Percentiles rank a stretch among this genome's conserved stretches.
phyloP scores from a whole-genome alignment of 1,284 basidiomycete species.

The Vanrija humicola region DNA sequence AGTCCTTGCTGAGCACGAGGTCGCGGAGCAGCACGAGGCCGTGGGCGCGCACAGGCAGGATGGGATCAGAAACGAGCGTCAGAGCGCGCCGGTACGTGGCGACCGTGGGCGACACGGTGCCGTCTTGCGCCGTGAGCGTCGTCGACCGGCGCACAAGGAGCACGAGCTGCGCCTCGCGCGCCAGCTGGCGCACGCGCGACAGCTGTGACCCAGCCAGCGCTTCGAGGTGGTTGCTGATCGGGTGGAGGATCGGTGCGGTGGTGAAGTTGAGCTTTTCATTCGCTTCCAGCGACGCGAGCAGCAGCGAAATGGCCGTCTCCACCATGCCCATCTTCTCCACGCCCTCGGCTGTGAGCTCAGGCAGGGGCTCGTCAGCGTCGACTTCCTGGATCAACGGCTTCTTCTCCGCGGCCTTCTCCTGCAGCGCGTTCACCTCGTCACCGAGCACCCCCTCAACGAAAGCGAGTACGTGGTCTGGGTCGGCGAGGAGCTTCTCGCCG shows the following conservation, averaged over 20 bases:
- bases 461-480: slow-evolving; percentile 64
- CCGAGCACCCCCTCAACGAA: slow-evolving; percentile 70
- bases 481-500: slow-evolving; percentile 63
- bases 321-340: slow-evolving; percentile 53
- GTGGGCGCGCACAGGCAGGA: slow-evolving; percentile 92
- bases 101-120: slow-evolving; percentile 49
- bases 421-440: slow-evolving; percentile 17
- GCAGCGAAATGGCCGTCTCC: slow-evolving; percentile 68
- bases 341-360: slow-evolving; percentile 32
- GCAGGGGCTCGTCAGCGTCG: slow-evolving; percentile 14
- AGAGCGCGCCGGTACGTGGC: slow-evolving; percentile 81
- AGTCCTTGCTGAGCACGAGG: slow-evolving; percentile 55
- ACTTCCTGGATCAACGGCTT: slow-evolving; percentile 20
- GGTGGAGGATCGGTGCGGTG: slow-evolving; percentile 61
- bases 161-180: slow-evolving; percentile 57
- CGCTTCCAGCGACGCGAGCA: slow-evolving; percentile 81
- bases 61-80: slow-evolving; percentile 81
- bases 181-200: slow-evolving; percentile 57
- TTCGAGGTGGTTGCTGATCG: slow-evolving; percentile 67
- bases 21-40: slow-evolving; percentile 78
- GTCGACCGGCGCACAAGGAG: slow-evolving; percentile 24
- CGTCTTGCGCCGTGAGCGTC: slow-evolving; percentile 20
- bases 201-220: slow-evolving; percentile 53
- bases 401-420: background rate
- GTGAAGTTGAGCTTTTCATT: slow-evolving; percentile 64